Base-by-base conservation (phyloP, 1,139 yeast species). In the Petasospora rhodanensis region DNA sequence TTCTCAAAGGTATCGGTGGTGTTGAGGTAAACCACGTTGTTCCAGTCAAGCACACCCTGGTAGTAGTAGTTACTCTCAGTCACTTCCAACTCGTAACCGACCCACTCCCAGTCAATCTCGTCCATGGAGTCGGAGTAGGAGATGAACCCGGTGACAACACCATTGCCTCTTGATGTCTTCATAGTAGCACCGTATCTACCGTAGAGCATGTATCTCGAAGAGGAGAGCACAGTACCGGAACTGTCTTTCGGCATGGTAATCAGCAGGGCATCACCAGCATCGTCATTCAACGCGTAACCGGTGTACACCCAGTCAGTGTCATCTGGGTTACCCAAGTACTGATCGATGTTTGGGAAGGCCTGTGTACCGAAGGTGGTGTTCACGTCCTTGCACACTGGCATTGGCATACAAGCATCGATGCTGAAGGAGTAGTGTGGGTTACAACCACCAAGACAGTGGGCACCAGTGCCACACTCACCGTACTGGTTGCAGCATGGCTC, bases 71-170 rank as follows among this genome's bases (percentile, higher is more conserved):
- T 87, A 17, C 87, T 66, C 64, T 87, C 89, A 2, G 79, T 83
- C 23, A 63, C 56, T 14, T 67, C 68, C 49, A 82, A 63, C 52
- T 81, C 73, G 47, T 72, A 70, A 40, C 96, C 96, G 39, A 86
- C 79, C 49, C 76, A 80, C 64, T 87, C 96, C 52, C 63, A 79
- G 70, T 87, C 96, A 50, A 87, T 72, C 69, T 87, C 96, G 63
- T 87, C 96, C 60, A 79, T 77, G 28, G 83, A 86, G 51, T 83
- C 85, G 2, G 95, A 82, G 62, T 75, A 82, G 38, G 85, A 62
- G 58, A 86, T 85, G 50, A 80, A 76, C 11, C 95, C 91, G 13
- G 91, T 71, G 43, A 87, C 75, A 31, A 87, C 95, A 64, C 96
- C 96, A 18, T 61, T 67, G 31, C 73, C 74, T 51, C 75, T 83